Evolutionary conservation across 2,329 filamentous ascomycete species (phyloP).

Genomic region (Fusarium tjaetaba): DNA sequence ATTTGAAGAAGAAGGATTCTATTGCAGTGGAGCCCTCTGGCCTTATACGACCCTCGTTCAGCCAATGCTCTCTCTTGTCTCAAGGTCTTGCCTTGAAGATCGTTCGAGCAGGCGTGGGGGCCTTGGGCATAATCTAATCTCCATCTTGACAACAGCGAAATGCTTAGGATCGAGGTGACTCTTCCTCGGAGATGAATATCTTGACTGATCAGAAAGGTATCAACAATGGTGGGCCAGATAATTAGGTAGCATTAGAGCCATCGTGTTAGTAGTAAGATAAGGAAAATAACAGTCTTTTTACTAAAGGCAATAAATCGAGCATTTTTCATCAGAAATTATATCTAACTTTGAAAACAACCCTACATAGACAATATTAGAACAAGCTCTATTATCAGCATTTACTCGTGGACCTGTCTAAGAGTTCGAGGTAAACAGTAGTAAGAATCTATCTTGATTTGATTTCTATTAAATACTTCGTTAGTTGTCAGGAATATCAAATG

Average conservation of each 20-base stretch:
- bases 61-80: neutral
- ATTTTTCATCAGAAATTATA: too few species aligned
- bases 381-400: neutral
- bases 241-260: too few species aligned
- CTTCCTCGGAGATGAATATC: neutral
- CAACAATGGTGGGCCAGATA: neutral
- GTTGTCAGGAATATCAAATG: neutral
- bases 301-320: neutral
- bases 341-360: neutral
- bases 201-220: neutral
- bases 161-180: neutral
- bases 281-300: neutral
- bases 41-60: neutral
- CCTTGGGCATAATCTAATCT: neutral
- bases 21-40: neutral
- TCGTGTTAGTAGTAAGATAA: too few species aligned
- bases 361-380: neutral
- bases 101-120: constrained; percentile 3
- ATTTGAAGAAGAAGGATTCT: neutral
- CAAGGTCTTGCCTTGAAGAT: neutral
- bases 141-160: neutral
- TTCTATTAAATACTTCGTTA: neutral
- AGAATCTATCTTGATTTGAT: too few species aligned
- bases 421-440: neutral
- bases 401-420: neutral